Percentiles rank a stretch among this genome's conserved stretches.
These are phyloP conservation scores for Dioscorea cayenensis DNA, from an alignment of 116 monocot genomes.

Conservation along the genomic window DNA sequence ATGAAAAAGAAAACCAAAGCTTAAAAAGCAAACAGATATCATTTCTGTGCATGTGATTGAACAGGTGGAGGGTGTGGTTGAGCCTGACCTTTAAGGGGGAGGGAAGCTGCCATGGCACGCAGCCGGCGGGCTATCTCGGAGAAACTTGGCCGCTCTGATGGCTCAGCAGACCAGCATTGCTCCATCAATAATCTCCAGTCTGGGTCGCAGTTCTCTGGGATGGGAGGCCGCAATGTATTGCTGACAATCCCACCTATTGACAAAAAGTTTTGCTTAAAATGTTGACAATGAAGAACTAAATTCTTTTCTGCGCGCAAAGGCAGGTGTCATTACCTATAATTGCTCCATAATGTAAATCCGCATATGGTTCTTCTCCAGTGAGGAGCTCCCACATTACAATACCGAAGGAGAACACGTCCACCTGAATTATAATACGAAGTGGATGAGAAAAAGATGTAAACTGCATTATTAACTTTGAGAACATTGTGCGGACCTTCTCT, in stretches of 20 bases:
- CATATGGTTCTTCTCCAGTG: constrained; percentile 92
- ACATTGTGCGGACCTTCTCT: constrained; percentile 51
- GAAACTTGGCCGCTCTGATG: constrained; percentile 69
- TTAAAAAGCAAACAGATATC: background rate
- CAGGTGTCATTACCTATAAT: constrained; percentile 64
- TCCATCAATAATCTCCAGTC: constrained; percentile 87
- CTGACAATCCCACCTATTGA: constrained; percentile 74
- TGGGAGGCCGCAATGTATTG: constrained; percentile 71
- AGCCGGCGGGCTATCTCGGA: constrained; percentile 52
- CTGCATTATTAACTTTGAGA: background rate
- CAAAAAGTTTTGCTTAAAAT: too few species aligned
- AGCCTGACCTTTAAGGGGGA: constrained; percentile 23
- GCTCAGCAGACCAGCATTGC: constrained; percentile 72
- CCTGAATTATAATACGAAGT: constrained; percentile 14
- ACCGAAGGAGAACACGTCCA: constrained; percentile 97
- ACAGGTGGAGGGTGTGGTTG: background rate
- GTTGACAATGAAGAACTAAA: too few species aligned
- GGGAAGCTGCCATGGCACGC: constrained; percentile 48
- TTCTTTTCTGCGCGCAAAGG: too few species aligned
- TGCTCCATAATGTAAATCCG: constrained; percentile 88
- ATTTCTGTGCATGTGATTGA: constrained; percentile 8
- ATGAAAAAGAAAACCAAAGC: too few species aligned
- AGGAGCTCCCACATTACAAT: constrained; percentile 98
- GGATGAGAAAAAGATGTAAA: background rate
- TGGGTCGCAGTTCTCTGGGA: constrained; percentile 71